phyloP scores from a whole-genome alignment of 2,329 filamentous ascomycete species.

The Xylaria sp. region DNA sequence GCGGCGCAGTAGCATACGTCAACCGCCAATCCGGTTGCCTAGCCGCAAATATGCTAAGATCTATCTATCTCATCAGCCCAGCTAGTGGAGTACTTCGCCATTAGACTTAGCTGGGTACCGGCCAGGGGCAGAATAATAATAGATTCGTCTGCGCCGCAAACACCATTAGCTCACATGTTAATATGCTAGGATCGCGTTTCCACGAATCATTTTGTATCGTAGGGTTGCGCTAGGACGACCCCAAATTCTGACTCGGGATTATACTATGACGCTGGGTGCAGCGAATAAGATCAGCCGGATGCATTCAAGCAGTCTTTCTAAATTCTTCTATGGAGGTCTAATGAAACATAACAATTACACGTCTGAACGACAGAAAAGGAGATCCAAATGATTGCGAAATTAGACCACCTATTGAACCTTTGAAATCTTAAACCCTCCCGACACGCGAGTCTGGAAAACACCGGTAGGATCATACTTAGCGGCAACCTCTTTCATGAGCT shows the following conservation, averaged over 20 bases:
- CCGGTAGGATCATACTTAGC: conserved; percentile 47
- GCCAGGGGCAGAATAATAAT: conserved; percentile 1
- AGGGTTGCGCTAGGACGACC: neutral
- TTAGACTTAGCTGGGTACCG: neutral
- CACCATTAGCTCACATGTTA: neutral
- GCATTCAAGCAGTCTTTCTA: too few species aligned
- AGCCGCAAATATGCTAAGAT: neutral
- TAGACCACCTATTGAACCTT: conserved; percentile 22
- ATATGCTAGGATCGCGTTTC: neutral
- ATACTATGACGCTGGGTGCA: too few species aligned
- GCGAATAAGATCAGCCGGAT: too few species aligned
- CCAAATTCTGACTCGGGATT: too few species aligned
- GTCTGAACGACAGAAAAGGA: neutral
- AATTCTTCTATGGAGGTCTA: too few species aligned
- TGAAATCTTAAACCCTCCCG: conserved; percentile 51
- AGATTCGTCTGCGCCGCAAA: neutral
- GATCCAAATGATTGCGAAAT: neutral
- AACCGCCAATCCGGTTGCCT: neutral
- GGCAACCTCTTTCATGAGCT: conserved; percentile 45
- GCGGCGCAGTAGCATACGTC: conserved; percentile 14
- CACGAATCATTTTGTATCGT: neutral
- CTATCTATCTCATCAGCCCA: conserved; percentile 3
- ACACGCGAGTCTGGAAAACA: conserved; percentile 48
- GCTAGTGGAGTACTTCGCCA: conserved; percentile 24
- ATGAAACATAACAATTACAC: too few species aligned